Base-by-base conservation (phyloP, 2,329 filamentous ascomycete genomes). In the Hymenoscyphus linearis region DNA sequence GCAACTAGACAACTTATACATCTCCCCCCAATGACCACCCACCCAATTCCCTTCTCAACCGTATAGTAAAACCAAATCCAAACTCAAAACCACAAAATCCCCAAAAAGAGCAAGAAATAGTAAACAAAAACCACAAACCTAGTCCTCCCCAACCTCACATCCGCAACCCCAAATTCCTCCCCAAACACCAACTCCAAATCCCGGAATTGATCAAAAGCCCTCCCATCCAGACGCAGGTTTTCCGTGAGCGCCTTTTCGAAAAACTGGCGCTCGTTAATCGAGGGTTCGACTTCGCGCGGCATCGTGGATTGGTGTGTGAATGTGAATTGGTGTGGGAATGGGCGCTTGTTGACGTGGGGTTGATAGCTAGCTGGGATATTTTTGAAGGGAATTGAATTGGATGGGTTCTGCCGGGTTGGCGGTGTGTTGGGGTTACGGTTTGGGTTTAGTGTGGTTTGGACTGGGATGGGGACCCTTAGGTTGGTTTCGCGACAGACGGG, bases 221-320 rank as follows among this genome's bases (percentile, higher is more conserved):
- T 90, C 69, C 90, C 90, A 76, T 99, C 95, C 62, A 97, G 79
- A 26, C 95, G 90, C 62, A 93, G 78, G 67, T 89, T 85, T 71
- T 96, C 86, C 69, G 87, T 82, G 12, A 99, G 83, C 52, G 93
- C 93, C 73, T 96, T 85, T 64, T 87, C 80, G 66, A 97, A 84
- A 74, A 99, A 99, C 10, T 85, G 85, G 74, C 85, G 90, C 80
- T 98, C 93, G 73, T 93, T 91, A 65, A 89, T 83, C 58, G 93
- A 97, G 60, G 93, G 90, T 69, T 96, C 90, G 63, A 88, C 86
- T 87, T 97, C 93, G 76, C 90, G 89, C 73, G 93, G 93, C 93
- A 98, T 98, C 52, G 22, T 59, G 50, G 22, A 55, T 34, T 37
- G 40, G 31, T 4, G 37, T 47, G 16, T 27, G 18, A 18, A 34